phyloP scores from a whole-genome alignment of 768 basidiomycete species.

The Rhizopogon vesiculosus region DNA sequence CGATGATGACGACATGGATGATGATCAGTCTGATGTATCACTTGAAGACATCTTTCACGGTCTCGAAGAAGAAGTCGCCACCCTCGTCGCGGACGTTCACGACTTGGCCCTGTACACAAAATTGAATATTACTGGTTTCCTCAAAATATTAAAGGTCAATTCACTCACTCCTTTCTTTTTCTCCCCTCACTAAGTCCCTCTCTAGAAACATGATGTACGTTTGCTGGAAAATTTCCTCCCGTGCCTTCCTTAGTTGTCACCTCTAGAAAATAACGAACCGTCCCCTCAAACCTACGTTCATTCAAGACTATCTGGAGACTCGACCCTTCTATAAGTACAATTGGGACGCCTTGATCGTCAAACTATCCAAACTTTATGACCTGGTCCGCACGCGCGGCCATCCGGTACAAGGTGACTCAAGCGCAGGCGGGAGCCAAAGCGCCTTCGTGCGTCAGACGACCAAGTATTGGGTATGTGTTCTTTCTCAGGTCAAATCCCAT shows the following conservation, averaged over 20 bases:
- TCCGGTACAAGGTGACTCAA: slow-evolving; percentile 89
- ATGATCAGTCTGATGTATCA: slow-evolving; percentile 60
- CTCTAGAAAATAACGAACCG: slow-evolving; percentile 87
- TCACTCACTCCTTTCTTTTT: not conserved
- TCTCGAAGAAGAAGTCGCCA: slow-evolving; percentile 92
- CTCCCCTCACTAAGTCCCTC: slow-evolving; percentile 2
- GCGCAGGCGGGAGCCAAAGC: slow-evolving; percentile 92
- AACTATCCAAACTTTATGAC: slow-evolving; percentile 91
- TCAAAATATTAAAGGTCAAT: slow-evolving; percentile 92
- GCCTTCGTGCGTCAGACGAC: slow-evolving; percentile 99
- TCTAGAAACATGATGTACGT: slow-evolving; percentile 88
- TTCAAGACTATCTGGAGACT: slow-evolving; percentile 88
- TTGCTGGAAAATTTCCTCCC: not conserved
- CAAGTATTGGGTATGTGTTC: slow-evolving; percentile 83
- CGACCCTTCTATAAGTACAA: slow-evolving; percentile 97
- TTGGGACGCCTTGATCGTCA: slow-evolving; percentile 94
- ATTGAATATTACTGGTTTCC: slow-evolving; percentile 96
- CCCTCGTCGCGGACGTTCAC: slow-evolving; percentile 89
- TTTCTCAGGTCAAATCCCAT: not conserved
- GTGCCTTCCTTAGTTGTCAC: slow-evolving; percentile 1
- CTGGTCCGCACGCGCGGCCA: slow-evolving; percentile 94
- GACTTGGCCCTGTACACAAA: slow-evolving; percentile 93
- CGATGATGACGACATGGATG: slow-evolving; percentile 40
- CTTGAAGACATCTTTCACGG: slow-evolving; percentile 83
- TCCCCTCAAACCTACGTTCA: slow-evolving; percentile 80